phyloP scores from a whole-genome alignment of 2,329 filamentous ascomycete genomes.

The Hypoxylon sp. region DNA sequence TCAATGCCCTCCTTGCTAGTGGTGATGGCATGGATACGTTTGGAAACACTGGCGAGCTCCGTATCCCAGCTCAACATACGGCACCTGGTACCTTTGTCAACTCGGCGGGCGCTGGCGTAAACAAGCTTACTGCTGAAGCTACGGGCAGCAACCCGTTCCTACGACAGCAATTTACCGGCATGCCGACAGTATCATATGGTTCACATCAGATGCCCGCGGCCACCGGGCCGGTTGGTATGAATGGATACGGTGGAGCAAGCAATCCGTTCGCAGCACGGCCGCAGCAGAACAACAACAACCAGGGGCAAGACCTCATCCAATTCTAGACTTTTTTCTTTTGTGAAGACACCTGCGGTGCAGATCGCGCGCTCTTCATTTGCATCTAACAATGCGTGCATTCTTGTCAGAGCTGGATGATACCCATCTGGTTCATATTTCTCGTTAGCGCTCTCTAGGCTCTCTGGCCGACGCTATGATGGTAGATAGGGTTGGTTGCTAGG shows the following conservation, averaged over 20 bases:
- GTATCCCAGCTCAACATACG: conserved; percentile 96
- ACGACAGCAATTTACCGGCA: conserved; percentile 84
- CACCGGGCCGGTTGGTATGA: conserved; percentile 71
- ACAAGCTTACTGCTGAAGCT: conserved; percentile 77
- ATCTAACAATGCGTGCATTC: conserved; percentile 33
- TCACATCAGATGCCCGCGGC: conserved; percentile 66
- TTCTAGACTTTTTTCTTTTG: conserved; percentile 61
- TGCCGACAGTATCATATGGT: conserved; percentile 72
- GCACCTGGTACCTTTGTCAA: conserved; percentile 97
- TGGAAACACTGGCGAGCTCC: conserved; percentile 95
- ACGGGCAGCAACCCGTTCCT: conserved; percentile 93
- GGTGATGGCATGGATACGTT: conserved; percentile 98
- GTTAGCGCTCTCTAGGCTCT: conserved; percentile 24
- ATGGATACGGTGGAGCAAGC: conserved; percentile 60
- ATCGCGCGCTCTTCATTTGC: conserved; percentile 30
- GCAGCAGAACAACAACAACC: conserved; percentile 64
- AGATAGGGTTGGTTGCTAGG: conserved; percentile 28
- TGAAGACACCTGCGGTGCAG: conserved; percentile 25
- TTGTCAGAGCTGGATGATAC: conserved; percentile 39
- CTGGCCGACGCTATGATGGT: conserved; percentile 28
- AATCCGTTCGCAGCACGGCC: conserved; percentile 73
- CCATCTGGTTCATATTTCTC: conserved; percentile 30
- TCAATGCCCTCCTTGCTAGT: conserved; percentile 87
- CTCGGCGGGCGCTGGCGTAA: conserved; percentile 86
- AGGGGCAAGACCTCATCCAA: conserved; percentile 73